Conservation (phyloP, 1,139 yeast genomes). For the Saccharomyces hybrid region DNA sequence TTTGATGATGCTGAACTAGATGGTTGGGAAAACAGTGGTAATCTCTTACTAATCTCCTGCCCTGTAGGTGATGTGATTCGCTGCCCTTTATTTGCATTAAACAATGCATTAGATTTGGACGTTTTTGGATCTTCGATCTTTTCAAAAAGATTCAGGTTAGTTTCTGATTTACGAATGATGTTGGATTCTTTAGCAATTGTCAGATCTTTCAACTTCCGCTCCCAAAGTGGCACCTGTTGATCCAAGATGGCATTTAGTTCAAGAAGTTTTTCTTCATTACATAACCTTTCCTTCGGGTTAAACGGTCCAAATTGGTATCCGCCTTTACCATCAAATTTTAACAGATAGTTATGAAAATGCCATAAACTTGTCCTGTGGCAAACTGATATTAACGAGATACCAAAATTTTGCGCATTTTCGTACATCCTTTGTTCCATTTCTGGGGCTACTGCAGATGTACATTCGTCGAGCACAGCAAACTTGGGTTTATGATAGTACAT, state of each 20-base stretch:
- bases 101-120: neutral
- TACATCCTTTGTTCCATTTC: slow-evolving; percentile 90
- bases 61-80: neutral
- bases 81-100: neutral
- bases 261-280: slow-evolving; percentile 65
- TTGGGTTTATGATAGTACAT: slow-evolving; percentile 84
- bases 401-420: slow-evolving; percentile 69
- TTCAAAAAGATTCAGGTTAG: slow-evolving; percentile 18
- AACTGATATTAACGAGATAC: slow-evolving; percentile 80
- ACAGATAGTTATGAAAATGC: slow-evolving; percentile 79
- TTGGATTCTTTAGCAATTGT: slow-evolving; percentile 39
- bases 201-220: slow-evolving; percentile 55
- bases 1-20: neutral
- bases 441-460: slow-evolving; percentile 89
- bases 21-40: neutral
- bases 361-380: slow-evolving; percentile 89
- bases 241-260: slow-evolving; percentile 56
- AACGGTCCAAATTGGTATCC: slow-evolving; percentile 62
- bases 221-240: slow-evolving; percentile 55
- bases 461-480: slow-evolving; percentile 91
- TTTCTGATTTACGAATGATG: slow-evolving; percentile 26
- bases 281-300: slow-evolving; percentile 60
- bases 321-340: slow-evolving; percentile 83
- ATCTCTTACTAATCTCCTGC: neutral
- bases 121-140: neutral